phyloP scores from a whole-genome alignment of 2,329 filamentous ascomycete genomes.

The Aspergillus clavatus region DNA sequence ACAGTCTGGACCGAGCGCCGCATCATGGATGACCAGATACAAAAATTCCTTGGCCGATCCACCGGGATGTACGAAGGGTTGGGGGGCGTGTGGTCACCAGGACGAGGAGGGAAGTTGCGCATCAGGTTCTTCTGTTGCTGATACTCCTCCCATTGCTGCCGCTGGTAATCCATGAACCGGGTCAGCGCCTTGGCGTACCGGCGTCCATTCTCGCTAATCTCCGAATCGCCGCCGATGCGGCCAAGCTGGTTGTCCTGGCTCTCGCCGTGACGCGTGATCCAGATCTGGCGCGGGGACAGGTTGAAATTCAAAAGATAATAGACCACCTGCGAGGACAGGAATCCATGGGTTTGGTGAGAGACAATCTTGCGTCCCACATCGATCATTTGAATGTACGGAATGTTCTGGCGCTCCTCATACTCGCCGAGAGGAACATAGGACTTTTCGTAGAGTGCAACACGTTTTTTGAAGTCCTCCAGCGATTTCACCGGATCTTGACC shows the following conservation, averaged over 20 bases:
- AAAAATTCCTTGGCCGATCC: conserved; percentile 77
- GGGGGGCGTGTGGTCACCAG: conserved; percentile 88
- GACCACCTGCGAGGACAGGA: conserved; percentile 85
- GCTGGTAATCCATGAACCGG: conserved; percentile 75
- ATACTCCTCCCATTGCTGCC: conserved; percentile 74
- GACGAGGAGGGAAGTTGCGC: conserved; percentile 79
- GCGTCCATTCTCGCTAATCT: conserved; percentile 73
- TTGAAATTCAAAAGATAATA: conserved; percentile 98
- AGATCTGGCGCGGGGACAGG: conserved; percentile 88
- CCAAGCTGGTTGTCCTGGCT: conserved; percentile 81
- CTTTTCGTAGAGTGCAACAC: conserved; percentile 88
- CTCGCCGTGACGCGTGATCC: conserved; percentile 94
- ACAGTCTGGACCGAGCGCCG: conserved; percentile 83
- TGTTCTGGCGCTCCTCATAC: conserved; percentile 82
- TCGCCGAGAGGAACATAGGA: conserved; percentile 87
- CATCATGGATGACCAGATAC: conserved; percentile 98
- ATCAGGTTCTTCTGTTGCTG: conserved; percentile 73
- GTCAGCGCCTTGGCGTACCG: conserved; percentile 75
- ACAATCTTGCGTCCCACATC: conserved; percentile 94
- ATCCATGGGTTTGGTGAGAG: conserved; percentile 83
- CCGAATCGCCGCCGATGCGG: conserved; percentile 86
- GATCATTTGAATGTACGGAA: conserved; percentile 97
- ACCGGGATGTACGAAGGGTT: conserved; percentile 68
- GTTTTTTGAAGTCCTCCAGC: conserved; percentile 84
- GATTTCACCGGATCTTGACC: conserved; percentile 85